These are phyloP conservation scores for Candida wancherniae DNA, from an alignment of 805 yeast genomes.

Conservation along the genomic window DNA sequence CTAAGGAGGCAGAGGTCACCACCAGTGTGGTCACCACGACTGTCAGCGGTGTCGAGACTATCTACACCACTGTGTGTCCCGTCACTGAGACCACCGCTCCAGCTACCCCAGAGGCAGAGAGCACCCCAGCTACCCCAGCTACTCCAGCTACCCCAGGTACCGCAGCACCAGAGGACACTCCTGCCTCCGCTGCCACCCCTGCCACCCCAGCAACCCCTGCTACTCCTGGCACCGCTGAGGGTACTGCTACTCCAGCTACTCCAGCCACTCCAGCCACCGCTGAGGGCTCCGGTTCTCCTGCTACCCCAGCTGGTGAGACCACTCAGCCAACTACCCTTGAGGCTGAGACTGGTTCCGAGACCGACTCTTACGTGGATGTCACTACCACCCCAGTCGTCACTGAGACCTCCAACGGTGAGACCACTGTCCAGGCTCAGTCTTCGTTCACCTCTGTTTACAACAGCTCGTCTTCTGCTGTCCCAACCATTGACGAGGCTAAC, in stretches of 20 bases:
- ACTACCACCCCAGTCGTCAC: constrained; percentile 48
- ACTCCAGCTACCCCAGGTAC: constrained; percentile 3
- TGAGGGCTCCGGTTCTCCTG: no score
- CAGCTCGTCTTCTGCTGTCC: constrained; percentile 18
- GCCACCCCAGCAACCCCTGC: no score
- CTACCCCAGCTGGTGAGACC: constrained; percentile 11
- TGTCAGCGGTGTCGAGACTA: constrained; percentile 22
- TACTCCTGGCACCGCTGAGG: no score
- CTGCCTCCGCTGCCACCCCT: constrained; percentile 7
- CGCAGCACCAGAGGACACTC: no score
- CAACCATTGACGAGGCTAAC: constrained; percentile 27
- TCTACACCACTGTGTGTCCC: constrained; percentile 19
- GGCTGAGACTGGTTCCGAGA: constrained; percentile 17
- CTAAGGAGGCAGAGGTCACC: constrained; percentile 8
- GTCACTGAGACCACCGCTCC: constrained; percentile 15
- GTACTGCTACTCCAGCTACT: constrained; percentile 4
- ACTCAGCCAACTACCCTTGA: constrained; percentile 10
- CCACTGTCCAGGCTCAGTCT: constrained; percentile 34
- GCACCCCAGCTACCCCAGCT: constrained; percentile 7
- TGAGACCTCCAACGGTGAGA: constrained; percentile 43
- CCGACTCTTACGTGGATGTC: constrained; percentile 41
- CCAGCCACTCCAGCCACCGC: constrained; percentile 6
- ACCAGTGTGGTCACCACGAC: constrained; percentile 21
- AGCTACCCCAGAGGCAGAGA: constrained; percentile 5
- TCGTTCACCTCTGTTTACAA: constrained; percentile 33